Base-by-base conservation (phyloP, 1,284 basidiomycete species). In the Flammula alnicola region DNA sequence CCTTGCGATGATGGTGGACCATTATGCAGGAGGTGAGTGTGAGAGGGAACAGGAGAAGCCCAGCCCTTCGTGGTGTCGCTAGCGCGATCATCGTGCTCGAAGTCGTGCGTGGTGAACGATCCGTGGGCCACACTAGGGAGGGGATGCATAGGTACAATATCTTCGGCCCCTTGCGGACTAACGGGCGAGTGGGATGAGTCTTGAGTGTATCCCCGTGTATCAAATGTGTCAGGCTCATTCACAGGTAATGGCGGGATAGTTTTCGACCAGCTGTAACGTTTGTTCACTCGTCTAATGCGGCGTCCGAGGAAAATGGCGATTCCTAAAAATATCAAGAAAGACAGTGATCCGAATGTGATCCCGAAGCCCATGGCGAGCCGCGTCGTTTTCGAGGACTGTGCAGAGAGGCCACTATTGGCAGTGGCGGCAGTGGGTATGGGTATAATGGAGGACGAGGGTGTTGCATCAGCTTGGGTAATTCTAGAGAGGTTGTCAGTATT, bases 311-410 rank as follows among this genome's bases (percentile, higher is more conserved):
- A 41, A 8, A 59, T 9, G 16, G 48, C 14, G 36, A 62, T 44
- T 11, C 30, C 27, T 8, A 60, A 5, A 19, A 62, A 49, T 31
- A 62, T 48, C 20, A 56, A 29, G 41, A 58, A 47, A 17, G 52
- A 46, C 3, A 60, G 36, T 1, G 46, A 19, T 6, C 57, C 61
- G 10, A 57, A 52, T 30, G 53, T 45, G 14, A 43, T 40, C 20
- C 61, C 61, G 9, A 59, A 41, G 14, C 35, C 51, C 5, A 58
- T 46, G 3, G 53, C 47, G n/a, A 59, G 31, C 26, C 45, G 50
- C 14, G 55, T 52, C 20, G 32, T 52, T 22, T 44, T 32, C 9
- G 47, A 26, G 31, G 50, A 38, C 23, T 50, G 40, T 19, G 45
- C 27, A 14, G 55, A 26, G 11, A 35, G 39, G 3, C 17, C 37